Conservation (phyloP, 1,284 basidiomycete species). For the Cryptococcus sp. region DNA sequence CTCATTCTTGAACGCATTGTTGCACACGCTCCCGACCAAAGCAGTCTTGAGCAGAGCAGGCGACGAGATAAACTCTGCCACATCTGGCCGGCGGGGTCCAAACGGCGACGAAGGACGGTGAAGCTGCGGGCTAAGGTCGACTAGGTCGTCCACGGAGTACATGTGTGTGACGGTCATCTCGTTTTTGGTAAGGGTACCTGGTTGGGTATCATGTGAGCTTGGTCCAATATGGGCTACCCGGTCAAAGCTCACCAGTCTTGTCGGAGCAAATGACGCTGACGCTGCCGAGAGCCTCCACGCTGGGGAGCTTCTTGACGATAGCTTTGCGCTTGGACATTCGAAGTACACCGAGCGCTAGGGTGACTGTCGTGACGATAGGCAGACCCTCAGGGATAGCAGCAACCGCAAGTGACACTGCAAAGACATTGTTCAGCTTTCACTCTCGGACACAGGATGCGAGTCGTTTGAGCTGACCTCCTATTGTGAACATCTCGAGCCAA, state of each 20-base stretch:
- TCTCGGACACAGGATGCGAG: no score
- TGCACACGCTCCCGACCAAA: slow-evolving; percentile 56
- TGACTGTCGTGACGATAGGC: slow-evolving; percentile 96
- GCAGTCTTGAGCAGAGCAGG: slow-evolving; percentile 67
- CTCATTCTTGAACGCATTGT: slow-evolving; percentile 62
- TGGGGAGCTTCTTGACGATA: slow-evolving; percentile 94
- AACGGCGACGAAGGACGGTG: slow-evolving; percentile 42
- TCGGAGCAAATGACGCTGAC: slow-evolving; percentile 96
- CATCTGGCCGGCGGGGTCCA: slow-evolving; percentile 60
- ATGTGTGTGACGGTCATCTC: slow-evolving; percentile 89
- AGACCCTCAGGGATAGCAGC: slow-evolving; percentile 96
- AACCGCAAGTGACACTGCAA: slow-evolving; percentile 84
- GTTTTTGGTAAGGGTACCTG: slow-evolving; percentile 92
- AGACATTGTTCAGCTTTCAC: neutral
- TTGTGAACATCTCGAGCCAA: slow-evolving; percentile 98
- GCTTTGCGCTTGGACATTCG: slow-evolving; percentile 92
- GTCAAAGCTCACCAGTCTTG: slow-evolving; percentile 70
- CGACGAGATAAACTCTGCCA: slow-evolving; percentile 46
- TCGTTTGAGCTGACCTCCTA: slow-evolving; percentile 66
- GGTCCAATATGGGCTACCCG: neutral
- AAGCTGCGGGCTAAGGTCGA: slow-evolving; percentile 61
- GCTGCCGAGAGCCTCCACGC: slow-evolving; percentile 88
- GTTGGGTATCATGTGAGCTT: neutral
- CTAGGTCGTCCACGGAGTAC: slow-evolving; percentile 78
- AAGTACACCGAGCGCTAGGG: slow-evolving; percentile 87